phyloP scores from a whole-genome alignment of 805 yeast species.

The Myxozyma sirexii region DNA sequence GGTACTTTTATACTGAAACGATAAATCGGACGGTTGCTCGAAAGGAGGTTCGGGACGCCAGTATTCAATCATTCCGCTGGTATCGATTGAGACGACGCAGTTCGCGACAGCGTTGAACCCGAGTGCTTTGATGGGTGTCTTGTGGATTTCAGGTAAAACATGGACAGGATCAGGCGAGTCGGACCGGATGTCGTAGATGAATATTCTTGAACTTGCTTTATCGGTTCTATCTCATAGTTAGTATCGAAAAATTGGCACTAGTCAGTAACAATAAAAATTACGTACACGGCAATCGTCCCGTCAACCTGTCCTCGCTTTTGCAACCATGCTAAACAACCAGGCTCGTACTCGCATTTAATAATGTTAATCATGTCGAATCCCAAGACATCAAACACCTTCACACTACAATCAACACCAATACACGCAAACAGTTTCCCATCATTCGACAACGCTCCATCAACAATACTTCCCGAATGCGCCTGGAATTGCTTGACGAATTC shows the following conservation, averaged over 20 bases:
- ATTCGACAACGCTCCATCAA: constrained; percentile 28
- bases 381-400: constrained; percentile 44
- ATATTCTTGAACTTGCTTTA: constrained; percentile 26
- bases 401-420: constrained; percentile 31
- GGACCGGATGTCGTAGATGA: constrained; percentile 36
- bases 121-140: constrained; percentile 35
- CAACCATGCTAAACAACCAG: constrained; percentile 39
- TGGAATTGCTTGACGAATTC: constrained; percentile 44
- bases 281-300: constrained; percentile 23
- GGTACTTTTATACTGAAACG: constrained; percentile 45
- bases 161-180: constrained; percentile 29
- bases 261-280: too few relatives aligned
- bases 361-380: constrained; percentile 46
- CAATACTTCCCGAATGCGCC: constrained; percentile 34
- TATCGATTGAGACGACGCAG: constrained; percentile 41
- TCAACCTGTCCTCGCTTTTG: constrained; percentile 31
- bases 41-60: constrained; percentile 39
- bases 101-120: constrained; percentile 37
- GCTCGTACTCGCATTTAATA: constrained; percentile 39
- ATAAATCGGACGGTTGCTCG: constrained; percentile 35
- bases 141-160: constrained; percentile 36
- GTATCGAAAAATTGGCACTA: too few relatives aligned
- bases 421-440: constrained; percentile 41
- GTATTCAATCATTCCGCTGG: constrained; percentile 45
- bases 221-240: constrained; percentile 36